Percentiles rank a stretch among this genome's conserved stretches.
phyloP scores from a whole-genome alignment of 1,284 basidiomycete species.

The Hypsizygus ulmarius region DNA sequence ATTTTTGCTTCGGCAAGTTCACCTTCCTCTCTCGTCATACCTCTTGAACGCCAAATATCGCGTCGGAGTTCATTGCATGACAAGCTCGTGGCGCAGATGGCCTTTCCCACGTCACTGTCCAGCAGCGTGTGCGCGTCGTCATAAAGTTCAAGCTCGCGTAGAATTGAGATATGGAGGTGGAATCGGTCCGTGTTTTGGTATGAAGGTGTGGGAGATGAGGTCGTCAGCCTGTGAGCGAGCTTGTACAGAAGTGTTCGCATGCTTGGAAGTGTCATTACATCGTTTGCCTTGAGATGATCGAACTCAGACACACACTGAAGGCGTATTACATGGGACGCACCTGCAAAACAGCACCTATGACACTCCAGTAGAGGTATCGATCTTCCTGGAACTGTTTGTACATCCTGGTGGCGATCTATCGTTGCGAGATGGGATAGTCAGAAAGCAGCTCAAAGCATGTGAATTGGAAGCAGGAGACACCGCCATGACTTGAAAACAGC shows the following conservation, averaged over 20 bases:
- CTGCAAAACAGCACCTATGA: slow-evolving; percentile 79
- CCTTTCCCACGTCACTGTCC: slow-evolving; percentile 61
- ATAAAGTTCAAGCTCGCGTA: slow-evolving; percentile 63
- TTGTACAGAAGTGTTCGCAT: slow-evolving; percentile 69
- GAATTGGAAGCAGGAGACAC: too few species aligned
- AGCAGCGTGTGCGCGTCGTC: slow-evolving; percentile 74
- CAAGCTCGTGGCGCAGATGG: slow-evolving; percentile 68
- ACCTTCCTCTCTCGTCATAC: slow-evolving; percentile 58
- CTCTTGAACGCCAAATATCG: slow-evolving; percentile 60
- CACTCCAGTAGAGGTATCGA: slow-evolving; percentile 80
- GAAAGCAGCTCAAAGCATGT: neutral
- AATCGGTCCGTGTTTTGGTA: slow-evolving; percentile 71
- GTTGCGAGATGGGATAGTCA: slow-evolving; percentile 1
- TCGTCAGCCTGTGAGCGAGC: slow-evolving; percentile 66
- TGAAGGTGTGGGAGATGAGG: slow-evolving; percentile 57
- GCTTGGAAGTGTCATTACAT: slow-evolving; percentile 52
- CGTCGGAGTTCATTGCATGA: slow-evolving; percentile 72
- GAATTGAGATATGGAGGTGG: slow-evolving; percentile 68
- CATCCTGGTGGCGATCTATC: slow-evolving; percentile 71
- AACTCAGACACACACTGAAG: slow-evolving; percentile 3
- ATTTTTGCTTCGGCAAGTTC: slow-evolving; percentile 55
- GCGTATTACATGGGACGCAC: slow-evolving; percentile 32
- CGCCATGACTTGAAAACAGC: too few species aligned
- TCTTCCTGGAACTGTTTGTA: slow-evolving; percentile 76
- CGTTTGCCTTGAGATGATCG: slow-evolving; percentile 51